phyloP scores from a whole-genome alignment of 331 rosid species.

The Rosa hybrid region DNA sequence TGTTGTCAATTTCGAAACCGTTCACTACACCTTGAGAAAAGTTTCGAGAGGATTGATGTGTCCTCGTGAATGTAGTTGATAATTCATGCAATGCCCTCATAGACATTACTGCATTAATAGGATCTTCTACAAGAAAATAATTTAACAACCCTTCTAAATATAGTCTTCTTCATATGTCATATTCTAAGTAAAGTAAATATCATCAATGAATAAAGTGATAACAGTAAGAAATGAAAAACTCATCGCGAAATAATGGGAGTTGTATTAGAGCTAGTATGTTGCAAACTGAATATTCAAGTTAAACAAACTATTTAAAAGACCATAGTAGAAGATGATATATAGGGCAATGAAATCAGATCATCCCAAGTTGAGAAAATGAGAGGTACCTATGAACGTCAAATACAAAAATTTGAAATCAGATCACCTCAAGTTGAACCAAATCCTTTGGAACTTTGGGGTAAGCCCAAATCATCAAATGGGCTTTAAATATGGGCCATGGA shows the following conservation, averaged over 20 bases:
- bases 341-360: too few relatives aligned
- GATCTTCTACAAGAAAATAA: neutral
- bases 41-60: neutral
- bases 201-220: too few relatives aligned
- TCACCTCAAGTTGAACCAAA: too few relatives aligned
- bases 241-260: neutral
- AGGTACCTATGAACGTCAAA: too few relatives aligned
- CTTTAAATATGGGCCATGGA: neutral
- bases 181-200: too few relatives aligned
- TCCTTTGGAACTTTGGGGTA: neutral
- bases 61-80: neutral
- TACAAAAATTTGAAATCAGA: too few relatives aligned
- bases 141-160: too few relatives aligned
- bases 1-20: constrained; percentile 6
- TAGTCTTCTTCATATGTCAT: too few relatives aligned
- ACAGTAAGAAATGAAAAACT: too few relatives aligned
- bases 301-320: too few relatives aligned
- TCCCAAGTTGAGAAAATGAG: too few relatives aligned
- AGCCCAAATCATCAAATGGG: neutral
- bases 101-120: neutral
- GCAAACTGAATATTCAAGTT: neutral
- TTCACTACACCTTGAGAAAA: neutral
- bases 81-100: neutral
- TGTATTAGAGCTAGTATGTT: neutral
- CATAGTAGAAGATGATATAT: too few relatives aligned